Evolutionary conservation across 805 yeast genomes (phyloP), one percentile per base, ranked within the genome.

Genomic region (Sugiyamaella americana): DNA sequence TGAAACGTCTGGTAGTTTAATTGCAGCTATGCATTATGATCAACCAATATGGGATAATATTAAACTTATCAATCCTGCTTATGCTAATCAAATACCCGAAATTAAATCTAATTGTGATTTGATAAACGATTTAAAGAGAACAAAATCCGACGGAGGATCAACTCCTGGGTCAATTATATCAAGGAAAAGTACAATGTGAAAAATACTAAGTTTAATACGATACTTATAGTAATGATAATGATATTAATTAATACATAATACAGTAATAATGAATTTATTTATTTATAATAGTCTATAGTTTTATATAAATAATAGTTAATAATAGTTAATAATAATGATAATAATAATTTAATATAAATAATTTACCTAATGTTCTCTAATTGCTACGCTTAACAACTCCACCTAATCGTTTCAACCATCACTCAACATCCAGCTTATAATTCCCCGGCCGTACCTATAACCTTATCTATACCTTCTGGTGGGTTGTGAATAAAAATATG

Each of bases 401-500:
- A n/a, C n/a, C n/a, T n/a, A n/a, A n/a, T n/a, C n/a, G n/a, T n/a
- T n/a, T n/a, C n/a, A n/a, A n/a, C n/a, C n/a, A n/a, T n/a, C n/a
- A n/a, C n/a, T n/a, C n/a, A n/a, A n/a, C 13, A 26, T 26, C 18
- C 18, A 16, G n/a, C 18, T 35, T 35, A 5, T 10, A 35, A 17
- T 38, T 11, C 41, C 20, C 51, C 53, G 13, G 52, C 22, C 1
- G 49, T 36, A 11, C 56, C 58, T 3, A 52, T 48, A 18, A 54
- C 20, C 13, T 34, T 16, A 17, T 48, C 44, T 19, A 55, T 37
- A 2, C 51, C 54, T 32, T 37, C 40, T 4, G 59, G 59, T 6
- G 62, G 60, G 23, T 53, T 32, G 16, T 58, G 41, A 19, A 79
- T 59, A 30, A 78, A 57, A 1, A 78, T 76, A 58, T 78, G 84